A percentile compares a stretch with the other conserved stretches of the same genome.
Evolutionary conservation across 2,329 filamentous ascomycete species (phyloP).

Genomic region (Clarireedia homoeocarpa): DNA sequence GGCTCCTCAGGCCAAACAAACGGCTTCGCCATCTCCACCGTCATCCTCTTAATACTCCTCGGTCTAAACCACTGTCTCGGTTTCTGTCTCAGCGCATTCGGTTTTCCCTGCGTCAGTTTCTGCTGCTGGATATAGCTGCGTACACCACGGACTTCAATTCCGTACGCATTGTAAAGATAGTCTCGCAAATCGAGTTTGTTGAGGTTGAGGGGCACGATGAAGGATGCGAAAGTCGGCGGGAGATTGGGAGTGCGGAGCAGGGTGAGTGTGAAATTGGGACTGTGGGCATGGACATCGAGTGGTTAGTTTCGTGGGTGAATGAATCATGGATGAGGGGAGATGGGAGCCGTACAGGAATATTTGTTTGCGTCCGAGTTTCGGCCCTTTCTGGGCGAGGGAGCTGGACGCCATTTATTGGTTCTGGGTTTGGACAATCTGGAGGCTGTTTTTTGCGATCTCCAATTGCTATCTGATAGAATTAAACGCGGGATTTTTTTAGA

Average conservation of each 20-base stretch:
- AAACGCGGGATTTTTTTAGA: not conserved
- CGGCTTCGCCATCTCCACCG: conserved; percentile 75
- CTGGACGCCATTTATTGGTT: not conserved
- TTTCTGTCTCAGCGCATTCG: conserved; percentile 32
- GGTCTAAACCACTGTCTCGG: conserved; percentile 59
- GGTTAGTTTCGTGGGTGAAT: conserved; percentile 4
- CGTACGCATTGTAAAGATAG: conserved; percentile 85
- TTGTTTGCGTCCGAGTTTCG: conserved; percentile 43
- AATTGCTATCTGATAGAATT: not conserved
- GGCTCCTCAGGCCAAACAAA: conserved; percentile 81
- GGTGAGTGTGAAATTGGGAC: conserved; percentile 73
- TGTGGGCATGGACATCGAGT: conserved; percentile 30
- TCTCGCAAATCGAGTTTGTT: conserved; percentile 96
- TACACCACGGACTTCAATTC: conserved; percentile 62
- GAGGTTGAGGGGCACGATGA: conserved; percentile 83
- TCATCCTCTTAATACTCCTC: conserved; percentile 81
- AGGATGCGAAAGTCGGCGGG: conserved; percentile 75
- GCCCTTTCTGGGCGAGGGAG: conserved; percentile 10
- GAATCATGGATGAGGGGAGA: not conserved
- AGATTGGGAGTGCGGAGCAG: conserved; percentile 67
- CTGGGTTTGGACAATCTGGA: not conserved
- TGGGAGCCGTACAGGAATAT: conserved; percentile 43
- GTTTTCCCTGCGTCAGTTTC: conserved; percentile 46
- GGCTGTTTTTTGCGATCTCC: conserved; percentile 3
- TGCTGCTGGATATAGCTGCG: conserved; percentile 73